Evolutionary conservation across 2,329 filamentous ascomycete species (phyloP), one percentile per base, ranked within the genome.

Genomic region (Lecanicillium sp.): DNA sequence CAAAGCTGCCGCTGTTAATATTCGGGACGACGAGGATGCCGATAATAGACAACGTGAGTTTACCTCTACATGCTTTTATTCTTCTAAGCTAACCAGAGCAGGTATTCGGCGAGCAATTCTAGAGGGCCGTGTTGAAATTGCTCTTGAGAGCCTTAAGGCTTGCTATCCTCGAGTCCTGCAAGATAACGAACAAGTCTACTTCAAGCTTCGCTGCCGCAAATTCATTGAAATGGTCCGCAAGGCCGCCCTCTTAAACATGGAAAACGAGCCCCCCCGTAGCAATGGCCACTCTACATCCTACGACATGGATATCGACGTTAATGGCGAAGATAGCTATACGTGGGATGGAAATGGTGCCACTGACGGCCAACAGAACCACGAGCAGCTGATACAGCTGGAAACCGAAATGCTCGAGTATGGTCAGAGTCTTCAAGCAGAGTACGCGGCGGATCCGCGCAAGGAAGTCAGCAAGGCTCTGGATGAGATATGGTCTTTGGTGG

Each of bases 141-240:
- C 90, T 1, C 70, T 96, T n/a, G 83, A 88, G 57, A 75, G 82
- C 51, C 94, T 85, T 3, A 77, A 80, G 35, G 68, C 71, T 11
- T 85, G 80, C 53, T 98, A 95, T 51, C 84, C 86, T 5, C 71
- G 74, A 17, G 87, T 96, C 2, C 71, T 98, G 14, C 71, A 77
- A 33, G 75, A 85, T 16, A 87, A 95, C 52, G 78, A 85, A 39
- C 78, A 87, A 38, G 87, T 95, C 13, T 80, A 89, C 55, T 96
- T 98, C 62, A 83, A 81, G 42, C 68, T 98, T 35, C 78, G 83
- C 48, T 95, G 89, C 55, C 80, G 88, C 43, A 94, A 92, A 56
- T 95, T 96, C 57, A 82, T 96, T 44, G 92, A 98, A 59, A 90
- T 98, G 82, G 87, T 94, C 51, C 76, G 84, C 29, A 75, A 73